Evolutionary conservation across 2,329 filamentous ascomycete genomes (phyloP).

Genomic region (Clarireedia homoeocarpa): DNA sequence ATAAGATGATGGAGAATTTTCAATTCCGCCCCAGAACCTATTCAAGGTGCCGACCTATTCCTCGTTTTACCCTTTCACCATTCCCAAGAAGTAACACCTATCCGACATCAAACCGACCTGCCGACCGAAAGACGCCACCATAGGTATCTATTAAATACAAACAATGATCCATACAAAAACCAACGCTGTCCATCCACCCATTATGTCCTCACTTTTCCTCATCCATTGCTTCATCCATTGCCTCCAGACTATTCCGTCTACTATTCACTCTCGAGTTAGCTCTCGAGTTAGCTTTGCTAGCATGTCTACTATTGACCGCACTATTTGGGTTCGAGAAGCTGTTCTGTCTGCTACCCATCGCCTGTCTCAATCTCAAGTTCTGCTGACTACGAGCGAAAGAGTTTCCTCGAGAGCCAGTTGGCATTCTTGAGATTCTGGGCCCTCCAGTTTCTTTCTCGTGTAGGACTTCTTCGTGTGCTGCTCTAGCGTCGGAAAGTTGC

Average conservation of each 20-base stretch:
- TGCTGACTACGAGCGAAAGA: slow-evolving; percentile 20
- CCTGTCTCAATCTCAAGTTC: slow-evolving; percentile 19
- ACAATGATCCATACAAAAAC: not conserved
- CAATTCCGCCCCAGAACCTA: not conserved
- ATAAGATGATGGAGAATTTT: too few relatives aligned
- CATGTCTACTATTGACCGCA: not conserved
- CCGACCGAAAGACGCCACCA: not conserved
- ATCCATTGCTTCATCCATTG: not conserved
- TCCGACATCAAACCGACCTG: too few relatives aligned
- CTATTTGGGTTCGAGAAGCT: not conserved
- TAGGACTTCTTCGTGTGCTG: not conserved
- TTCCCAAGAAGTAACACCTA: not conserved
- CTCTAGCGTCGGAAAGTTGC: slow-evolving; percentile 39
- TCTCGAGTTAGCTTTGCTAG: not conserved
- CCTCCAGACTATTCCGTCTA: slow-evolving; percentile 4
- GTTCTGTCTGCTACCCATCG: slow-evolving; percentile 14
- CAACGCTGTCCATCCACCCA: not conserved
- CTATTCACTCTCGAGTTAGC: not conserved
- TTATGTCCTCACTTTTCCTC: not conserved
- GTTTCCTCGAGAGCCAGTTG: slow-evolving; percentile 15
- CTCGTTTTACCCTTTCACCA: too few relatives aligned
- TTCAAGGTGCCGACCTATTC: not conserved
- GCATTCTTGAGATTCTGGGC: slow-evolving; percentile 11
- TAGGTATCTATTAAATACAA: not conserved
- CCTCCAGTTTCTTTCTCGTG: not conserved